These are phyloP conservation scores for Exserohilum turcica DNA, from an alignment of 2,329 filamentous ascomycete species.

Conservation along the genomic window DNA sequence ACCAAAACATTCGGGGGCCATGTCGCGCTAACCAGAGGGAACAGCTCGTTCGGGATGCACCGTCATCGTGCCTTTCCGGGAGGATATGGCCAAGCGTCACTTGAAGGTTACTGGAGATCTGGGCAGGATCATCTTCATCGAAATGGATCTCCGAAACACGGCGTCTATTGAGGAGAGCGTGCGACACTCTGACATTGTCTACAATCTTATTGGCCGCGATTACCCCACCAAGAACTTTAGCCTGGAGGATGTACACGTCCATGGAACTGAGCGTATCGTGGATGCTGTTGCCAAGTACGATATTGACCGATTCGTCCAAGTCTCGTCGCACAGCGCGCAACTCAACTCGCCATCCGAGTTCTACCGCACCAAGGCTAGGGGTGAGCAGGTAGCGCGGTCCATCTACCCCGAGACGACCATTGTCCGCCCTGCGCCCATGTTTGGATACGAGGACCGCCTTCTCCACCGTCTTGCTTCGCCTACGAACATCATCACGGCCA, in stretches of 20 bases:
- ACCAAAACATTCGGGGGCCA: neutral
- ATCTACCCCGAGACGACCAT: constrained; percentile 98
- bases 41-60: constrained; percentile 90
- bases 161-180: constrained; percentile 95
- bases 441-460: constrained; percentile 92
- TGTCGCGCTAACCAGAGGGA: constrained; percentile 25
- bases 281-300: constrained; percentile 98
- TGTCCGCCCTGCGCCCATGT: constrained; percentile 90
- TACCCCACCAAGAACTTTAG: constrained; percentile 99
- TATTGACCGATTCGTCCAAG: constrained; percentile 92
- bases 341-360: constrained; percentile 83
- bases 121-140: constrained; percentile 85
- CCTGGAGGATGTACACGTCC: constrained; percentile 88
- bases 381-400: constrained; percentile 80
- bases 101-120: constrained; percentile 95
- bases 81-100: constrained; percentile 98
- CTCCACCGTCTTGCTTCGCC: constrained; percentile 82
- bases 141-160: constrained; percentile 94
- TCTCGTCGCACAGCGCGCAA: constrained; percentile 92
- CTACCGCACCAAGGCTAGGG: constrained; percentile 86
- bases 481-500: constrained; percentile 83
- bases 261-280: constrained; percentile 88
- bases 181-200: constrained; percentile 94
- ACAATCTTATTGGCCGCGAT: constrained; percentile 91
- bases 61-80: constrained; percentile 89